phyloP scores from a whole-genome alignment of 2,329 filamentous ascomycete species.

The Mycosphaerella arachidis region DNA sequence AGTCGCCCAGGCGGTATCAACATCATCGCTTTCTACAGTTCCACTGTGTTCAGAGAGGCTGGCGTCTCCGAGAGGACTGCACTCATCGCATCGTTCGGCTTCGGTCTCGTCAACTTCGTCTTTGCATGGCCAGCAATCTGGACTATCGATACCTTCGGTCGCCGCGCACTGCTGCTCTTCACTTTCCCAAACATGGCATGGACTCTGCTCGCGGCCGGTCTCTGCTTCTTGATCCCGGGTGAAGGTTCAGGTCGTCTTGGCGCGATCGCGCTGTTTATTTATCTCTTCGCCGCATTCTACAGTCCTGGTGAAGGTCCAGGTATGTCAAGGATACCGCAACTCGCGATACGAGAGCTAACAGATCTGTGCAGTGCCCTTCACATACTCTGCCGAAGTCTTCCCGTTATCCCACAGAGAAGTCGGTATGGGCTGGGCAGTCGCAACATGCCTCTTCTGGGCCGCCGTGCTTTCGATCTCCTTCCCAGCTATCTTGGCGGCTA shows the following conservation, averaged over 20 bases:
- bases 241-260: conserved; percentile 39
- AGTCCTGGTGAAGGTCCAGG: conserved; percentile 43
- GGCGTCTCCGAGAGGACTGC: conserved; percentile 35
- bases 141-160: conserved; percentile 36
- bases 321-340: neutral
- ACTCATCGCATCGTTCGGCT: conserved; percentile 40
- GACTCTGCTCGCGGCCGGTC: conserved; percentile 47
- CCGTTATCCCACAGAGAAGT: conserved; percentile 67
- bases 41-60: conserved; percentile 34
- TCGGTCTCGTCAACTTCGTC: conserved; percentile 44
- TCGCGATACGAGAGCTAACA: no score
- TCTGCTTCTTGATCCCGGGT: conserved; percentile 37
- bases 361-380: conserved; percentile 55
- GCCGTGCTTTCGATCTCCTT: conserved; percentile 49
- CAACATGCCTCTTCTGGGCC: conserved; percentile 58
- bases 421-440: conserved; percentile 66
- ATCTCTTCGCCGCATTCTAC: conserved; percentile 47
- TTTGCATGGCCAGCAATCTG: conserved; percentile 39
- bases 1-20: conserved; percentile 11
- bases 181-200: conserved; percentile 47
- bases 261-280: conserved; percentile 47
- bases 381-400: conserved; percentile 66
- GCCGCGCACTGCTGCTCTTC: conserved; percentile 33
- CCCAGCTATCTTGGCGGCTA: conserved; percentile 44
- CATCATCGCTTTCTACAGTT: conserved; percentile 35